Evolutionary conservation across 495 filamentous ascomycete genomes (phyloP).

Genomic region (Articulospora tetracladia): DNA sequence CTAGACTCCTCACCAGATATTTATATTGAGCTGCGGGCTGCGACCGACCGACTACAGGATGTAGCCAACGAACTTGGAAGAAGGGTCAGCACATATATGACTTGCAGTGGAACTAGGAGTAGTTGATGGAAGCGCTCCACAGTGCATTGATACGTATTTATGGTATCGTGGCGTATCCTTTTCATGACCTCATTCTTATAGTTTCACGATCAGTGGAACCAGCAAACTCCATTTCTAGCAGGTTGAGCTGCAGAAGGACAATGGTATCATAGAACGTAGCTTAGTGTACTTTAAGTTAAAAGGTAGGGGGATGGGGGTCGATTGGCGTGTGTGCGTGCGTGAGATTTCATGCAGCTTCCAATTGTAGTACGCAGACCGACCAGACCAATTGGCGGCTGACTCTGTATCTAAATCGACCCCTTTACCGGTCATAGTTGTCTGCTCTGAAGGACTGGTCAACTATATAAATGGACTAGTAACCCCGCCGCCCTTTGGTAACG

Average conservation of each 20-base stretch:
- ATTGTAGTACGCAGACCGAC: constrained; percentile 30
- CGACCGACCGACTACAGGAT: constrained; percentile 29
- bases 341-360: constrained; percentile 27
- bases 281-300: constrained; percentile 26
- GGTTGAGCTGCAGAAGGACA: constrained; percentile 20
- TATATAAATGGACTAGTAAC: constrained; percentile 20
- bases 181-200: constrained; percentile 24
- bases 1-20: constrained; percentile 29
- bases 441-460: constrained; percentile 19
- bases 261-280: constrained; percentile 18
- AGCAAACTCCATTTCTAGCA: constrained; percentile 22
- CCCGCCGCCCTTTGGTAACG: constrained; percentile 10
- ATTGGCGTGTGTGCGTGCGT: constrained; percentile 13
- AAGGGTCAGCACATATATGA: constrained; percentile 30
- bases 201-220: constrained; percentile 24
- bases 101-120: constrained; percentile 20
- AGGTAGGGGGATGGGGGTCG: constrained; percentile 21
- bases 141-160: constrained; percentile 26
- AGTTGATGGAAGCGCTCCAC: constrained; percentile 22
- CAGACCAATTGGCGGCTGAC: constrained; percentile 28
- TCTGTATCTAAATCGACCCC: constrained; percentile 20
- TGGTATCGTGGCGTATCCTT: constrained; percentile 23
- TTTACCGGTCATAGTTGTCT: constrained; percentile 16
- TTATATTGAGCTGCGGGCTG: constrained; percentile 28
- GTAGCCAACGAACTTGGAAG: constrained; percentile 29